phyloP scores from a whole-genome alignment of 2,329 filamentous ascomycete genomes.

The Penicillium sp. region DNA sequence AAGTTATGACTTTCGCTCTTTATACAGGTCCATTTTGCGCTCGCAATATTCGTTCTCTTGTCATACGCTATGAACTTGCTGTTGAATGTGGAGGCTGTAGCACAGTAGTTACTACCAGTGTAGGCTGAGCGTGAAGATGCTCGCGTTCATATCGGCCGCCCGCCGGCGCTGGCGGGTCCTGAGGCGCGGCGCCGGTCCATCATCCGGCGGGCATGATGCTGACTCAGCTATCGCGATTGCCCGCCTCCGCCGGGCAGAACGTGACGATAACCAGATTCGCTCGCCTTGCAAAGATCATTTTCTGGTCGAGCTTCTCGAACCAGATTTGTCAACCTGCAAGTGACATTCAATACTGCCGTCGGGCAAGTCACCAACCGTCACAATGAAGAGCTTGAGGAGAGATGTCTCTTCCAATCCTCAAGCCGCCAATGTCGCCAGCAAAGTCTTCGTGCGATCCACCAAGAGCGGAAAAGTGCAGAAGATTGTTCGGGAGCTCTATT shows the following conservation, averaged over 20 bases:
- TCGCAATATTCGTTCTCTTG: too few species aligned
- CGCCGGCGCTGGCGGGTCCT: too few species aligned
- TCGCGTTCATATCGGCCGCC: too few species aligned
- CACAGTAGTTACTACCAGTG: too few species aligned
- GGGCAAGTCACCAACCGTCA: slow-evolving; percentile 14
- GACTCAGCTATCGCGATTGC: slow-evolving; percentile 19
- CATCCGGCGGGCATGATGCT: slow-evolving; percentile 4
- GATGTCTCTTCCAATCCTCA: slow-evolving; percentile 48
- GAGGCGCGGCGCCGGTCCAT: too few species aligned
- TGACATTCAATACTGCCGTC: slow-evolving; percentile 4
- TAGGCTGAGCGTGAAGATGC: too few species aligned
- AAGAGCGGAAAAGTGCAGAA: slow-evolving; percentile 97
- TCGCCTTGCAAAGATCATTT: slow-evolving; percentile 18
- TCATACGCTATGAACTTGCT: too few species aligned
- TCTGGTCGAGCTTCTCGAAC: slow-evolving; percentile 8
- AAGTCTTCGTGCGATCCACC: slow-evolving; percentile 90
- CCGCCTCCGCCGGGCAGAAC: not conserved
- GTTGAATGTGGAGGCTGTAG: too few species aligned
- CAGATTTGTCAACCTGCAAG: slow-evolving; percentile 3
- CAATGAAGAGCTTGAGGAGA: slow-evolving; percentile 60
- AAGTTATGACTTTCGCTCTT: too few species aligned
- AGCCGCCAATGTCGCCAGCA: slow-evolving; percentile 79
- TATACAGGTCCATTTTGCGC: too few species aligned
- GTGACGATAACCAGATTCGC: slow-evolving; percentile 16
- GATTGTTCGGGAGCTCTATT: slow-evolving; percentile 92